Base-by-base conservation (phyloP, 129 eudicot genomes). In the Rutidosis leptorrhynchoides region DNA sequence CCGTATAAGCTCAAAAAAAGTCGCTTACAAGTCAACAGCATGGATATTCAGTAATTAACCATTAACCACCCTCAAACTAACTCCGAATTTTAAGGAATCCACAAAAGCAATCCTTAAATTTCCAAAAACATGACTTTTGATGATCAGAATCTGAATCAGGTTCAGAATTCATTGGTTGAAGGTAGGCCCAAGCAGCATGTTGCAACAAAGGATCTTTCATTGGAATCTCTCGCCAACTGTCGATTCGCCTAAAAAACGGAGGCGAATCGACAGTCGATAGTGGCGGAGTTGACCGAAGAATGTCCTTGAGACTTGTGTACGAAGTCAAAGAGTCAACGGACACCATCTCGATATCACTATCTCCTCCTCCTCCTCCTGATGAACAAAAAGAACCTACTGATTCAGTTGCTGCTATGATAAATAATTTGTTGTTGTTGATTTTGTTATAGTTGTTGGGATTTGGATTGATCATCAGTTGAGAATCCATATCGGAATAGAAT, bases 171-270 rank as follows among this genome's bases (percentile, higher is more conserved):
- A 74, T 77, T 20, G 95, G 89, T 65, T 62, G 80, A 22, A 84
- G 81, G 78, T 87, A 87, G 0, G 90, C 90, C 95, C 95, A 83
- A 7, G 90, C 90, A 1, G 95, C 95, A 37, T 79, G 81, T 77
- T 81, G 78, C 64, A 83, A 40, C 19, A 87, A 46, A 12, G 89
- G 90, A 62, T 87, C 81, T 74, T 74, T 81, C 37, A 87, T 81
- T 51, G 83, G 81, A 24, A 87, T 87, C 71, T 87, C 95, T 15
- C 74, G 40, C 88, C 88, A 83, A 64, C 93, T 86, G 15, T 73
- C 52, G 27, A 62, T 85, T 68, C 80, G 56, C 11, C 26, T 45
- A 21, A 12, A 58, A 6, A 23, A 40, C 32, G 78, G 65, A n/a
- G 80, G 77, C 48, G 87, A 60, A 23, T 74, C 79, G 2, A 35